A percentile compares a stretch with the other conserved stretches of the same genome.
phyloP scores from a whole-genome alignment of 345 rosid species.

The Camelina sativa region DNA sequence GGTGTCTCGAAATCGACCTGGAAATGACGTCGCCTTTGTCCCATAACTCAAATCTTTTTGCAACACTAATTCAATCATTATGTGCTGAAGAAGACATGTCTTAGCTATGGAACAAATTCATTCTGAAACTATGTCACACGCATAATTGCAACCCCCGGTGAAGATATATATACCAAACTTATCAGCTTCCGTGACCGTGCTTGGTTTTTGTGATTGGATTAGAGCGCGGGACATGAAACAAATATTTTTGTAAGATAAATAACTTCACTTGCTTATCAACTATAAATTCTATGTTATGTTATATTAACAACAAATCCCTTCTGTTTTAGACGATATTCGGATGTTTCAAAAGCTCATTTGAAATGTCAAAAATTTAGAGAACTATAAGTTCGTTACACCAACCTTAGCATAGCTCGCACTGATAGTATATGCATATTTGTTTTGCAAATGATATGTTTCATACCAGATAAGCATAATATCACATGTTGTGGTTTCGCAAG shows the following conservation, averaged over 20 bases:
- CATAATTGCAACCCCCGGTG: constrained; percentile 27
- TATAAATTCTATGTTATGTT: neutral
- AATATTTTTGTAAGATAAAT: neutral
- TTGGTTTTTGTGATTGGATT: constrained; percentile 7
- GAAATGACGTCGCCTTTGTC: constrained; percentile 38
- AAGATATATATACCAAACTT: constrained; percentile 18
- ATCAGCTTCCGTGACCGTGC: neutral
- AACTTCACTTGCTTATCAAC: neutral
- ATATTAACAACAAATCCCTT: too few species aligned
- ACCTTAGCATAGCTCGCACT: too few species aligned
- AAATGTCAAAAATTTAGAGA: too few species aligned
- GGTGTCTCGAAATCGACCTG: constrained; percentile 40
- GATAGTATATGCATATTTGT: too few species aligned
- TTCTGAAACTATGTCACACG: constrained; percentile 12
- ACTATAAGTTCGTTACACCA: too few species aligned
- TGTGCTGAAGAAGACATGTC: constrained; percentile 27
- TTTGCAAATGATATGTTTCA: too few species aligned
- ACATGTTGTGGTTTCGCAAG: neutral
- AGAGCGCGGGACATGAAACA: neutral
- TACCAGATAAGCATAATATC: neutral
- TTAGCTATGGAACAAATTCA: constrained; percentile 24
- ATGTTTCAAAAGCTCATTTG: too few species aligned
- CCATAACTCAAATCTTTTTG: neutral
- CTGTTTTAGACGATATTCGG: too few species aligned
- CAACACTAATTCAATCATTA: constrained; percentile 27